Conservation (phyloP, 2,329 filamentous ascomycete species). For the Lecanoromycetidae sp. region DNA sequence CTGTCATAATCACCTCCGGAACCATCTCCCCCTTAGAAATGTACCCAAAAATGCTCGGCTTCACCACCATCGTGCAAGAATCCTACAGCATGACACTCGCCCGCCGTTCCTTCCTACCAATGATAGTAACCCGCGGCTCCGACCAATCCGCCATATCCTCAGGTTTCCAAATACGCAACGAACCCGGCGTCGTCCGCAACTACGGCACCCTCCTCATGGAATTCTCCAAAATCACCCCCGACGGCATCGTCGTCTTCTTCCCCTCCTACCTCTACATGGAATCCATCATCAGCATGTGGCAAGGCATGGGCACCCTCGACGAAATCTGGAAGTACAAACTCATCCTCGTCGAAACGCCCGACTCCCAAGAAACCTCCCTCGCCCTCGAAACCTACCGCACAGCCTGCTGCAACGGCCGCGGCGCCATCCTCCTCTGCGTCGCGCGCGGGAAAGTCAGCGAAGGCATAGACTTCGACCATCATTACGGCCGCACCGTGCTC, state of each 20-base stretch:
- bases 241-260: constrained; percentile 98
- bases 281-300: constrained; percentile 97
- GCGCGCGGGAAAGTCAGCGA: constrained; percentile 95
- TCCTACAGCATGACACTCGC: constrained; percentile 96
- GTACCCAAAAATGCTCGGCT: constrained; percentile 98
- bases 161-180: constrained; percentile 88
- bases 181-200: constrained; percentile 91
- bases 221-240: constrained; percentile 89
- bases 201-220: constrained; percentile 89
- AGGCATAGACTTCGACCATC: constrained; percentile 98
- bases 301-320: constrained; percentile 94
- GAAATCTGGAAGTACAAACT: constrained; percentile 99
- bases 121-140: constrained; percentile 92
- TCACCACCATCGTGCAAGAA: constrained; percentile 83
- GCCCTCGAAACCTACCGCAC: constrained; percentile 94
- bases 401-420: constrained; percentile 91
- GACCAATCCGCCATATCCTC: constrained; percentile 91
- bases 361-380: constrained; percentile 91
- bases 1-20: constrained; percentile 95
- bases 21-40: constrained; percentile 96
- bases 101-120: constrained; percentile 85
- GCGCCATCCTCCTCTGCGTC: constrained; percentile 85
- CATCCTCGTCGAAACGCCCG: constrained; percentile 92
- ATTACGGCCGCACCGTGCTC: constrained; percentile 89
- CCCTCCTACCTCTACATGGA: constrained; percentile 99